Evolutionary conservation across 2,329 filamentous ascomycete genomes (phyloP), one percentile per base, ranked within the genome.

Genomic region (Botrytis byssoidea): DNA sequence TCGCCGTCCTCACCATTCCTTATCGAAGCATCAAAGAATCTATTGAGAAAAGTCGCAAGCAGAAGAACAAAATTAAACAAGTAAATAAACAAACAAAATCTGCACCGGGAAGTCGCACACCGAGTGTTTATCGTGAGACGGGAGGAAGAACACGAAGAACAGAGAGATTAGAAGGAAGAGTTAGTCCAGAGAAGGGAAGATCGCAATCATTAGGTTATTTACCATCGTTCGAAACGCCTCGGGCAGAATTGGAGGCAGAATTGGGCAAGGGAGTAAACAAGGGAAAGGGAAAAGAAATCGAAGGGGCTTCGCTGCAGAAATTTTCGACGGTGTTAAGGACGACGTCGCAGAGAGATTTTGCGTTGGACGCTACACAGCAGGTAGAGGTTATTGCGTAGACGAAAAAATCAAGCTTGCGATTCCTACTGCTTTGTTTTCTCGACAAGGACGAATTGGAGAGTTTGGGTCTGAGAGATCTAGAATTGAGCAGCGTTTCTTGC

Each of bases 1-100:
- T 76, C 35, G 74, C 77, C 16, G 73, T 73, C 51, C 44, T 78
- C 61, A 73, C 59, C 32, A 55, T 73, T 51, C 70, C 73, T 61
- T 70, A 67, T 48, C 63, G 69, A 55, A 69, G 51, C 8, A 71
- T 74, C 57, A 75, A 76, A 55, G 74, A 76, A 44, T 70, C 69
- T 40, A 61, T 72, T 55, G 63, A 60, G 7, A 29, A 25, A 57
- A 68, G n/a, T 32, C 63, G 63, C 12, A 29, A 59, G 14, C 66
- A 72, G 6, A 60, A 68, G 22, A 60, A 60, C 18, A 40, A 51
- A 57, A 48, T 37, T 8, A 72, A 68, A 42, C 29, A 55, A 55
- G 51, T 16, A 55, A 55, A 55, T 18, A 55, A 42, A 68, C 63
- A 35, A 44, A 44, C 63, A 32, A 60, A 48, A 68, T 68, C 63